phyloP scores from a whole-genome alignment of 371 early-diverging fungal species.

The Mortierella sp. region DNA sequence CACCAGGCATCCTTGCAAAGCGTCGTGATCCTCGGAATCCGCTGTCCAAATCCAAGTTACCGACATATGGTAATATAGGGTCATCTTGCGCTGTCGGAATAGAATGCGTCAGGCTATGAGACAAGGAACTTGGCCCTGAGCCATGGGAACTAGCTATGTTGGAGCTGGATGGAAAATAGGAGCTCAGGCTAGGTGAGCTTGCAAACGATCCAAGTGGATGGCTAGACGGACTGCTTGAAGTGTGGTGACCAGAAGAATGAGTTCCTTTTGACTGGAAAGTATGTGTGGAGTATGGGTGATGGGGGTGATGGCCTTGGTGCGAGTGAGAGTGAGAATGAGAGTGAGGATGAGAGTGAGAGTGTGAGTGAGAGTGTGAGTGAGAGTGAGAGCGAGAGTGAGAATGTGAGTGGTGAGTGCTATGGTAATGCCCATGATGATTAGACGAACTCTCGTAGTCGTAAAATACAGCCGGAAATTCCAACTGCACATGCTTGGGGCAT shows the following conservation, averaged over 20 bases:
- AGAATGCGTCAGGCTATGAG: conserved; percentile 27
- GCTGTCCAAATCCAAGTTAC: conserved; percentile 69
- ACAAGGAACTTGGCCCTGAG: conserved; percentile 7
- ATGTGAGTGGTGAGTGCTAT: conserved; percentile 11
- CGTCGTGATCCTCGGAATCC: conserved; percentile 58
- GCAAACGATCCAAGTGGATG: conserved; percentile 28
- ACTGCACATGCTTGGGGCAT: conserved; percentile 76
- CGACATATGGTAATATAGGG: conserved; percentile 73
- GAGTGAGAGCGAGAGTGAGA: background rate
- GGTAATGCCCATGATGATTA: conserved; percentile 15
- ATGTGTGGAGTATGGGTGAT: conserved; percentile 14
- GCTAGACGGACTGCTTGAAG: conserved; percentile 20
- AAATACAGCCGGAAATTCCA: conserved; percentile 82
- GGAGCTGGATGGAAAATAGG: conserved; percentile 14
- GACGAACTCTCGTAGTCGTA: conserved; percentile 68
- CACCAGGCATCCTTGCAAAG: conserved; percentile 61
- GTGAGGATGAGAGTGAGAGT: conserved; percentile 1
- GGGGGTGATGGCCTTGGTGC: conserved; percentile 15
- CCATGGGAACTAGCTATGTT: conserved; percentile 17
- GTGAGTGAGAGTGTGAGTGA: conserved; percentile 14
- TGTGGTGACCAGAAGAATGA: conserved; percentile 19
- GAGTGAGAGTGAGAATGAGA: conserved; percentile 8
- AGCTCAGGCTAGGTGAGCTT: conserved; percentile 27
- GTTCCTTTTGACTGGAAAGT: conserved; percentile 3
- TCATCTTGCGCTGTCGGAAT: conserved; percentile 58